Conservation (phyloP, 208 protist species). For the Naegleria lovaniensis region DNA sequence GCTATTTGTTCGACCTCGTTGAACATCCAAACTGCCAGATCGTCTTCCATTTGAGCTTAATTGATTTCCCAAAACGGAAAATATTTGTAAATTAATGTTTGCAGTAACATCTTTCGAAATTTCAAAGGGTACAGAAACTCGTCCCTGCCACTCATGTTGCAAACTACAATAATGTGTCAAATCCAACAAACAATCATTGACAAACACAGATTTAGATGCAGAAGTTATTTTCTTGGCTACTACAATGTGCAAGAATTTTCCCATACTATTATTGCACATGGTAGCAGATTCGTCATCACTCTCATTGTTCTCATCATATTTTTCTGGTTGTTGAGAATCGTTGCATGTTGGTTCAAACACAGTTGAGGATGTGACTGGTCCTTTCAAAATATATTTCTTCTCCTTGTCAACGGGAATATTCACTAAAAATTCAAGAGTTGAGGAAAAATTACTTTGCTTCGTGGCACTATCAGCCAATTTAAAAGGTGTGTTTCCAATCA, state of each 20-base stretch:
- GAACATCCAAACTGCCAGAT: neutral
- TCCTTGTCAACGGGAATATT: neutral
- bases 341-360: neutral
- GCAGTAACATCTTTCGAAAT: neutral
- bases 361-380: neutral
- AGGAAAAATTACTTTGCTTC: neutral
- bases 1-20: neutral
- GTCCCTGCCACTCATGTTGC: neutral
- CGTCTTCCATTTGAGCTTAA: neutral
- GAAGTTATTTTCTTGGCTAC: neutral
- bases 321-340: neutral
- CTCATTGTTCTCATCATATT: neutral
- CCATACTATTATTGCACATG: neutral
- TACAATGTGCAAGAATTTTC: neutral
- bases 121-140: neutral
- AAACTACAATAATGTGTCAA: neutral
- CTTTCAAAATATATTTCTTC: neutral
- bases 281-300: neutral
- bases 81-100: neutral
- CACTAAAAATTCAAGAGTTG: neutral
- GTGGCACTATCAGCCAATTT: neutral
- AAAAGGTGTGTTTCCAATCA: neutral
- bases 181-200: neutral
- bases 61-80: neutral
- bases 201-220: neutral